These are phyloP conservation scores for Taphrina confusa DNA, from an alignment of 1,139 yeast genomes.

Conservation along the genomic window DNA sequence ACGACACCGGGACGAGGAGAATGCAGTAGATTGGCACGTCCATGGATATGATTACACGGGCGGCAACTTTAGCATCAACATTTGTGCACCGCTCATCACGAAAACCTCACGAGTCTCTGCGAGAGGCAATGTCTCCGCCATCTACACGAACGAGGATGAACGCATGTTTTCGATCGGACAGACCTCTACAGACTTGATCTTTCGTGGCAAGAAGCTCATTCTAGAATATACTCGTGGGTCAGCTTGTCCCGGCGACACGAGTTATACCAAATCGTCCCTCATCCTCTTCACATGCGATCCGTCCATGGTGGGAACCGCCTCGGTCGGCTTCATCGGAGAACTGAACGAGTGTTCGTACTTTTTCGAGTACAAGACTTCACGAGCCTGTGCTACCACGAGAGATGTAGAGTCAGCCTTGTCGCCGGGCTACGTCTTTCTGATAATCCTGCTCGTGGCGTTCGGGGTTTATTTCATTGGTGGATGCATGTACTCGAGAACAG, in stretches of 20 bases:
- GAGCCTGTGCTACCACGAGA: slow-evolving; percentile 66
- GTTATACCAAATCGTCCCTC: slow-evolving; percentile 61
- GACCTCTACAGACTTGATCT: slow-evolving; percentile 56
- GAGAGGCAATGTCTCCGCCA: slow-evolving; percentile 60
- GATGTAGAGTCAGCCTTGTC: slow-evolving; percentile 27
- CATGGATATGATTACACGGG: slow-evolving; percentile 66
- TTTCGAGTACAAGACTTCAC: slow-evolving; percentile 81
- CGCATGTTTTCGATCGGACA: slow-evolving; percentile 60
- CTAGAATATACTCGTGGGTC: slow-evolving; percentile 74
- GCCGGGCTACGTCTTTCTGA: slow-evolving; percentile 30
- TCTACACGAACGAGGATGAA: slow-evolving; percentile 57
- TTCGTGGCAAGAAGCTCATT: slow-evolving; percentile 70
- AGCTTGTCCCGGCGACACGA: slow-evolving; percentile 59
- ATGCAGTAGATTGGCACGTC: slow-evolving; percentile 56
- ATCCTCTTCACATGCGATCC: slow-evolving; percentile 79
- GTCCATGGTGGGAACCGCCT: slow-evolving; percentile 60
- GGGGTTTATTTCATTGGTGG: slow-evolving; percentile 36
- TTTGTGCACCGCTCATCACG: slow-evolving; percentile 58
- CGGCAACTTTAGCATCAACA: slow-evolving; percentile 73
- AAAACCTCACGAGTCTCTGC: slow-evolving; percentile 49
- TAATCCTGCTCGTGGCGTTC: slow-evolving; percentile 27
- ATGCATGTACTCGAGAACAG: slow-evolving; percentile 32
- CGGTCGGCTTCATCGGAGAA: slow-evolving; percentile 69
- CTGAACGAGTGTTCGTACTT: slow-evolving; percentile 76
- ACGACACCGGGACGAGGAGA: slow-evolving; percentile 29